Evolutionary conservation across 2,329 filamentous ascomycete species (phyloP).

Genomic region (Penicillium palitans): DNA sequence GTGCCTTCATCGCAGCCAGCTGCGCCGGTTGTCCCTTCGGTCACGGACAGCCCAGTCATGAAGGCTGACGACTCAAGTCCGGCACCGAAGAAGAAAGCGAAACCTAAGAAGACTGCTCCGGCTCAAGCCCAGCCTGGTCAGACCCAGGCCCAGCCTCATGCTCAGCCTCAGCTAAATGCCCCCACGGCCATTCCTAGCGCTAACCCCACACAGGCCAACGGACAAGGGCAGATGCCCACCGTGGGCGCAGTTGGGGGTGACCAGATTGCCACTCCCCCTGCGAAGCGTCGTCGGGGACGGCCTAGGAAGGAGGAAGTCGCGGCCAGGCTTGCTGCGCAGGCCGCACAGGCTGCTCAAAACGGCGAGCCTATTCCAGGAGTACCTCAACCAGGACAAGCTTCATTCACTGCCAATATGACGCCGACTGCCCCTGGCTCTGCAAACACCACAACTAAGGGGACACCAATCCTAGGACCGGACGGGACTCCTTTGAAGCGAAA

Average conservation of each 20-base stretch:
- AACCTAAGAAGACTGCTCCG: slow-evolving; percentile 12
- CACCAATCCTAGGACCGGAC: slow-evolving; percentile 24
- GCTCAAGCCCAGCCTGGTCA: slow-evolving; percentile 3
- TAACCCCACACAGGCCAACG: slow-evolving; percentile 18
- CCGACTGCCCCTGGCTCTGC: slow-evolving; percentile 14
- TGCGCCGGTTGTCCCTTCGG: slow-evolving; percentile 3
- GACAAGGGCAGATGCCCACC: slow-evolving; percentile 13
- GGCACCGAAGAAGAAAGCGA: slow-evolving; percentile 24
- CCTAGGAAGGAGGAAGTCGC: slow-evolving; percentile 30
- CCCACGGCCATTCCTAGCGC: slow-evolving; percentile 1
- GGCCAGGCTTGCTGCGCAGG: slow-evolving; percentile 21
- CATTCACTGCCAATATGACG: slow-evolving; percentile 25
- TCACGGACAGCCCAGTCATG: slow-evolving; percentile 5
- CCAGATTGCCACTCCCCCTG: slow-evolving; percentile 9
- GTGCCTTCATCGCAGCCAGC: slow-evolving; percentile 11
- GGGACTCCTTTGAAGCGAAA: slow-evolving; percentile 31
- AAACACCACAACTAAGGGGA: slow-evolving; percentile 6
- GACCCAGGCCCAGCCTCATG: slow-evolving; percentile 3
- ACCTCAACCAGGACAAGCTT: slow-evolving; percentile 22
- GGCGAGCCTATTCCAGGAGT: slow-evolving; percentile 17
- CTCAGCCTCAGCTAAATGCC: not conserved
- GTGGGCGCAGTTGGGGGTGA: slow-evolving; percentile 9
- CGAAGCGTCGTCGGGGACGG: slow-evolving; percentile 26
- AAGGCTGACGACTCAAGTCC: slow-evolving; percentile 20
- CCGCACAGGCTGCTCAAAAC: slow-evolving; percentile 19